Evolutionary conservation across 148 eudicot species (phyloP), one percentile per base, ranked within the genome.

Genomic region (Vaccinium corymbosum): DNA sequence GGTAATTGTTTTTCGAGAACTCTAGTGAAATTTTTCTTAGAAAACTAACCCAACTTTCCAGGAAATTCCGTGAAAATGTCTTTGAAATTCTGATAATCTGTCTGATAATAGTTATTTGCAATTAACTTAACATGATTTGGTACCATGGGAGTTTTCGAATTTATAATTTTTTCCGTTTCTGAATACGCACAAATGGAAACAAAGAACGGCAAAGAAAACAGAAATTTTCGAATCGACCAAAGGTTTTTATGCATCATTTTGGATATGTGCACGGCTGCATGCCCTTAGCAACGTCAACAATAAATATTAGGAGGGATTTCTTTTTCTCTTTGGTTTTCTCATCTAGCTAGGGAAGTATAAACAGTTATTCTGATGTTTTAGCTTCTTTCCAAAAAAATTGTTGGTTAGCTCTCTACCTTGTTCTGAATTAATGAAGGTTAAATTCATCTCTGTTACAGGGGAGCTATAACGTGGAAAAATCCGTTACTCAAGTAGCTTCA

Each of bases 401-500:
- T 64, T 12, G 4, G 71, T 14, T 64, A 25, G 32, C 70, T 62
- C 70, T 62, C 68, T 62, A 64, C 25, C 15, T 71, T 71, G 46
- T 22, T 42, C 50, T 56, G 17, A 32, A 74, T 20, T 1, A 13
- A 6, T 72, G 48, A 2, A 55, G 19, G 46, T 35, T 35, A 27
- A 27, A 19, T 79, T 80, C 42, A 8, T 62, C 17, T 70, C 48
- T 70, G 51, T 80, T 20, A 25, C 85, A 91, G 94, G 91, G 89
- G 64, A 84, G 83, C 72, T 83, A 79, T 70, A 87, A 85, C 53
- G 80, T 62, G 2, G 92, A 89, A 48, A 87, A 75, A 79, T 81
- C 93, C 29, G 55, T 80, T 55, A 78, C 77, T 49, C 88, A 87
- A 80, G 85, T 89, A 75, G 88, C 91, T 80, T 86, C 90, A 35